Base-by-base conservation (phyloP, 2,329 filamentous ascomycete species). In the Pseudogymnoascus sp. region DNA sequence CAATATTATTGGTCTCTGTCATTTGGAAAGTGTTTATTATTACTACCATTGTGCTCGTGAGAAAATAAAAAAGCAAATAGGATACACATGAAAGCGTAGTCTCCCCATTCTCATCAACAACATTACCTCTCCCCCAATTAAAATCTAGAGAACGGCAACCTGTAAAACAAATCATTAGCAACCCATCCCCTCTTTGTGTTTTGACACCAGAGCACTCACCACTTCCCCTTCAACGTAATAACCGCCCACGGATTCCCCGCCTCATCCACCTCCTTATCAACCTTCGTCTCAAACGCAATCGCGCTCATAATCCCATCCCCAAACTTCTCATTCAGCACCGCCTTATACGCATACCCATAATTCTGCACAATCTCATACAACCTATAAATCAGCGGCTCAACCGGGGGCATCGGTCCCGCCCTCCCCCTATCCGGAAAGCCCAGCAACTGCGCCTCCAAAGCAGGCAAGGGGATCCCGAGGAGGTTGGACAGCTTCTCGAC, bases 251-350 rank as follows among this genome's bases (percentile, higher is more conserved):
- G 81, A 62, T 84, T 83, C 3, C 92, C 93, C 70, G 90, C 84
- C 65, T 89, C 86, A 74, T 97, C 93, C 1, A 88, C 87, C 83
- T 97, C 93, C 83, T 96, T 96, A 75, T 97, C 91, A 2, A 97
- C 89, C 72, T 91, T 91, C 0, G 91, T 96, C 61, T 86, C 89
- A 75, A 96, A 97, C 15, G 87, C 86, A 72, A 97, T 96, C 0
- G 93, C 93, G 73, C 91, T 96, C 93, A 97, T 97, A 72, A 97
- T 97, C 1, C 93, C 93, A 73, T 93, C 89, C 0, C 89, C 89
- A 73, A 91, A 92, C 81, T 97, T 97, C 83, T 97, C 93, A 70
- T 97, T 97, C 75, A 97, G 75, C 4, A 97, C 84, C 0, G 92
- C 93, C 82, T 97, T 97, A 78, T 96, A 97, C 0, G 93, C 90